phyloP scores from a whole-genome alignment of 768 basidiomycete species.

The Auriculariales sp. region DNA sequence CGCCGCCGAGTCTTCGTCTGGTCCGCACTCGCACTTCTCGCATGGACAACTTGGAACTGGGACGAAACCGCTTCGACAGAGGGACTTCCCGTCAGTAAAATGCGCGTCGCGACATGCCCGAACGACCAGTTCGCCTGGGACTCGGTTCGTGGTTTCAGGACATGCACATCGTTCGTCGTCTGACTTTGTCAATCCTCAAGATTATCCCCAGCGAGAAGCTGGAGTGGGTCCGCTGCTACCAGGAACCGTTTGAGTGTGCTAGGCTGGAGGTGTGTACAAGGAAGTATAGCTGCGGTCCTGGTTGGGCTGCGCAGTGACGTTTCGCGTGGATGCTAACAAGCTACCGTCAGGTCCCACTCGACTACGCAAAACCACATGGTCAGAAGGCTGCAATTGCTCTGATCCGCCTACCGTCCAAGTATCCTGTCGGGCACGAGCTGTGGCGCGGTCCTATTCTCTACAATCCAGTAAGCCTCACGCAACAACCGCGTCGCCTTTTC shows the following conservation, averaged over 20 bases:
- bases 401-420: slow-evolving; percentile 23
- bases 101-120: neutral
- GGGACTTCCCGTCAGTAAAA: too few relatives aligned
- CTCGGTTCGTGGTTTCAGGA: neutral
- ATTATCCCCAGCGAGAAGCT: slow-evolving; percentile 12
- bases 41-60: neutral
- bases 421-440: slow-evolving; percentile 13
- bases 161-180: neutral
- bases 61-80: too few relatives aligned
- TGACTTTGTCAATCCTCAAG: neutral
- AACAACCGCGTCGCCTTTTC: neutral
- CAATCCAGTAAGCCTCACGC: slow-evolving; percentile 17
- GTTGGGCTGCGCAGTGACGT: too few relatives aligned
- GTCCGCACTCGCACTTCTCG: neutral
- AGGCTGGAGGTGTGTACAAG: slow-evolving; percentile 14
- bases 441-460: slow-evolving; percentile 31
- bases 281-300: too few relatives aligned
- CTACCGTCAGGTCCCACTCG: slow-evolving; percentile 25
- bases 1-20: too few relatives aligned
- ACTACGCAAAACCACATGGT: slow-evolving; percentile 26
- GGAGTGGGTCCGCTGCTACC: slow-evolving; percentile 15
- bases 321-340: too few relatives aligned
- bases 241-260: slow-evolving; percentile 15
- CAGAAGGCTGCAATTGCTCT: slow-evolving; percentile 27
- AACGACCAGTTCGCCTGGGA: neutral